These are phyloP conservation scores for Diaporthe velutina DNA, from an alignment of 2,329 filamentous ascomycete genomes.

Conservation along the genomic window DNA sequence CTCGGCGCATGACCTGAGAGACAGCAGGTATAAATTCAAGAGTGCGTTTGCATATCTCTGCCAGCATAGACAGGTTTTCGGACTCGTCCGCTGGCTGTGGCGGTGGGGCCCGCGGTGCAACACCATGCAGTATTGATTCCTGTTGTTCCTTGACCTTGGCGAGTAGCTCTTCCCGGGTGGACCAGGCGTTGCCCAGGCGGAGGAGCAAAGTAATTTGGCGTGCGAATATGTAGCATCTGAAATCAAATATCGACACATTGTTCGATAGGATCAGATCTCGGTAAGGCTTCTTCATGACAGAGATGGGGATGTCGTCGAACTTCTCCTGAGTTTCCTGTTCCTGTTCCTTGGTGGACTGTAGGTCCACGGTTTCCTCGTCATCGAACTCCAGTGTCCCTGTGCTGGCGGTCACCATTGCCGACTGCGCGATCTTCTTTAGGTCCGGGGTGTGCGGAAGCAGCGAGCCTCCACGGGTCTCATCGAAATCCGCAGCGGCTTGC, in stretches of 20 bases:
- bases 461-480: conserved; percentile 77
- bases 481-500: conserved; percentile 70
- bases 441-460: conserved; percentile 82
- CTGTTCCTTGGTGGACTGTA: conserved; percentile 48
- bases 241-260: conserved; percentile 96
- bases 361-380: conserved; percentile 50
- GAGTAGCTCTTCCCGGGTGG: conserved; percentile 72
- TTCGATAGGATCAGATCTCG: conserved; percentile 93
- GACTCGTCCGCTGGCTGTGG: conserved; percentile 68
- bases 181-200: conserved; percentile 81
- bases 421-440: conserved; percentile 71
- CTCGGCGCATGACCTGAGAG: conserved; percentile 82
- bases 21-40: conserved; percentile 87
- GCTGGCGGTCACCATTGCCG: conserved; percentile 57
- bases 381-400: conserved; percentile 47
- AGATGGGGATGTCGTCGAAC: conserved; percentile 71
- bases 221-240: conserved; percentile 92
- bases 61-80: conserved; percentile 84
- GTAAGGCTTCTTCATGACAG: conserved; percentile 81
- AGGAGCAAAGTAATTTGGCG: conserved; percentile 87
- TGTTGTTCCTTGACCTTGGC: conserved; percentile 73
- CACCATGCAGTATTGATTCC: conserved; percentile 68
- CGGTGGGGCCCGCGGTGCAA: conserved; percentile 64
- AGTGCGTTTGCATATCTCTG: conserved; percentile 86
- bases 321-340: conserved; percentile 51